Evolutionary conservation across 257 asterid species (phyloP), one percentile per base, ranked within the genome.

Genomic region (Anisodus acutangulus): DNA sequence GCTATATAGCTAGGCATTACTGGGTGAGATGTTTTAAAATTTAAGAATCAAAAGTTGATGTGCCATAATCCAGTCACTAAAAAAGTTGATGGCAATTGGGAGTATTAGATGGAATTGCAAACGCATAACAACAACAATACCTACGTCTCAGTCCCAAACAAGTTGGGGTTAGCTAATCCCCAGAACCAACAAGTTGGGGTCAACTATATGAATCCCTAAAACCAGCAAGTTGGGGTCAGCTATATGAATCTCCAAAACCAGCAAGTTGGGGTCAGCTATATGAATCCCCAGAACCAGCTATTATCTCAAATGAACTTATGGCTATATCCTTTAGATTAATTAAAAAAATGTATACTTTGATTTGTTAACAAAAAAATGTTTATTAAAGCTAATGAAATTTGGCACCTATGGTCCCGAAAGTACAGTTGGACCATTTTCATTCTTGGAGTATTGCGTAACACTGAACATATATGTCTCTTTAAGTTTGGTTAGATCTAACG

Each of bases 1-100:
- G 60, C 41, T 74, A 11, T 74, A 22, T 11, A 74, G 39, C 41
- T 72, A 47, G 80, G 58, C n/a, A 47, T 72, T 72, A 7, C 80
- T n/a, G 58, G 80, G 19, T 47, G 80, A 47, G 80, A n/a, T 74
- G 80, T 74, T 74, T 47, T 12, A 72, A 72, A 47, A 6, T 47
- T 19, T 47, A 47, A 72, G 80, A 10, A 72, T 22, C 80, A 72
- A 72, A n/a, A 19, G 58, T n/a, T 71, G 19, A 47, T 19, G 60
- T 72, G 6, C 59, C 76, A 37, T 13, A 13, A 37, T 68, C 53
- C 49, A 67, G 76, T 7, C 51, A 67, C 13, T 37, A 6, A 37
- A 67, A 35, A 35, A 37, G 49, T 67, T 37, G 7, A 39, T 39
- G 53, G 53, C 53, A 4, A 39, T 68, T 15, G 3, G 13, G 78